phyloP scores from a whole-genome alignment of 2,329 filamentous ascomycete genomes.

The Colletotrichum destructivum region DNA sequence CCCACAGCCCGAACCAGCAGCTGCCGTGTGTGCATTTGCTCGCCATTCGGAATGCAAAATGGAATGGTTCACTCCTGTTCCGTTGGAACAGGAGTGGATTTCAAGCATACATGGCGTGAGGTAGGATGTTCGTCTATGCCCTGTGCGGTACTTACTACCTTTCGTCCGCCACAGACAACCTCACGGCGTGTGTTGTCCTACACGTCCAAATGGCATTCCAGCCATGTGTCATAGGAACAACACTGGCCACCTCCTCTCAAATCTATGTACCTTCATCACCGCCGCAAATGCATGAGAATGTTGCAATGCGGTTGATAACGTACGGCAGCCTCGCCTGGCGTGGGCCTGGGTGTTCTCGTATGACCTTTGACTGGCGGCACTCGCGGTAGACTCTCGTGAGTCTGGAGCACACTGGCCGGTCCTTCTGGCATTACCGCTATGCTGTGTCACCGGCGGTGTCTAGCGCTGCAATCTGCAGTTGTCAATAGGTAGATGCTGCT shows the following conservation, averaged over 20 bases:
- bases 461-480: not conserved
- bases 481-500: not conserved
- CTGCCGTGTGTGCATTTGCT: not conserved
- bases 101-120: not conserved
- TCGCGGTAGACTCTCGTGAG: conserved; percentile 3
- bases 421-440: conserved; percentile 34
- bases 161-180: not conserved
- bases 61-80: not conserved
- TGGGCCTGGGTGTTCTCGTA: conserved; percentile 1
- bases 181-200: not conserved
- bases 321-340: not conserved
- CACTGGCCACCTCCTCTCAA: not conserved
- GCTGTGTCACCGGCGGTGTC: conserved; percentile 29
- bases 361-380: conserved; percentile 6
- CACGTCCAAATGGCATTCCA: not conserved
- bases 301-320: not conserved
- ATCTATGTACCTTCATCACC: not conserved
- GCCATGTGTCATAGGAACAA: not conserved
- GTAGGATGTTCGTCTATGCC: not conserved
- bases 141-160: not conserved
- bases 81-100: no score
- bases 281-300: not conserved
- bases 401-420: conserved; percentile 35
- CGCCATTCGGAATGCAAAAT: not conserved
- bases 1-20: not conserved